phyloP scores from a whole-genome alignment of 2,329 filamentous ascomycete genomes.

The Onygena corvina region DNA sequence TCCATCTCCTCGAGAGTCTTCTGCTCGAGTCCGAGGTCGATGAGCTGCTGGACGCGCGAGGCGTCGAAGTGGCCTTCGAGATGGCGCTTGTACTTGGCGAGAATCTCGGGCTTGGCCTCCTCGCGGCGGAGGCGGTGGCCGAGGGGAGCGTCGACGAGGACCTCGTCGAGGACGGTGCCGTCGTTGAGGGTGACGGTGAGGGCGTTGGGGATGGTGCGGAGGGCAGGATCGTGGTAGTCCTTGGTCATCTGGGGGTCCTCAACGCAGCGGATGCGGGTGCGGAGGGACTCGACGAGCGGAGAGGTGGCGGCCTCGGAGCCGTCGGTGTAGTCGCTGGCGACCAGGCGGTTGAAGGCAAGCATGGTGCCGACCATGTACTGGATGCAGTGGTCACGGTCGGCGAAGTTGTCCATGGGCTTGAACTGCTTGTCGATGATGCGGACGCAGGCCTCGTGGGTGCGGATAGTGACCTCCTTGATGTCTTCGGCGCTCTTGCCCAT shows the following conservation, averaged over 20 bases:
- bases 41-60: slow-evolving; percentile 65
- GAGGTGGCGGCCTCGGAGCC: slow-evolving; percentile 85
- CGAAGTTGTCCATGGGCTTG: slow-evolving; percentile 99
- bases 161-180: slow-evolving; percentile 79
- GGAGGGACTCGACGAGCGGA: slow-evolving; percentile 75
- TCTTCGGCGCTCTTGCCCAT: slow-evolving; percentile 85
- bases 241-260: slow-evolving; percentile 89
- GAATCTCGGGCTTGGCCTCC: slow-evolving; percentile 94
- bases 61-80: slow-evolving; percentile 69
- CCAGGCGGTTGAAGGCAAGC: slow-evolving; percentile 87
- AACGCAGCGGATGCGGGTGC: slow-evolving; percentile 88
- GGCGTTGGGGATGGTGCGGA: slow-evolving; percentile 95
- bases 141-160: slow-evolving; percentile 84
- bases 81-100: slow-evolving; percentile 92
- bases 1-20: slow-evolving; percentile 66
- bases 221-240: slow-evolving; percentile 88
- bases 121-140: slow-evolving; percentile 84
- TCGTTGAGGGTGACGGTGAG: slow-evolving; percentile 91
- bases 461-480: slow-evolving; percentile 85
- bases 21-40: slow-evolving; percentile 64
- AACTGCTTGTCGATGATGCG: slow-evolving; percentile 99
- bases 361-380: slow-evolving; percentile 98
- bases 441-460: slow-evolving; percentile 95
- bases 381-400: slow-evolving; percentile 97
- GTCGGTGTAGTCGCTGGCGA: slow-evolving; percentile 87